Conservation (phyloP, 805 yeast species). For the Kregervanrija fluxuum region DNA sequence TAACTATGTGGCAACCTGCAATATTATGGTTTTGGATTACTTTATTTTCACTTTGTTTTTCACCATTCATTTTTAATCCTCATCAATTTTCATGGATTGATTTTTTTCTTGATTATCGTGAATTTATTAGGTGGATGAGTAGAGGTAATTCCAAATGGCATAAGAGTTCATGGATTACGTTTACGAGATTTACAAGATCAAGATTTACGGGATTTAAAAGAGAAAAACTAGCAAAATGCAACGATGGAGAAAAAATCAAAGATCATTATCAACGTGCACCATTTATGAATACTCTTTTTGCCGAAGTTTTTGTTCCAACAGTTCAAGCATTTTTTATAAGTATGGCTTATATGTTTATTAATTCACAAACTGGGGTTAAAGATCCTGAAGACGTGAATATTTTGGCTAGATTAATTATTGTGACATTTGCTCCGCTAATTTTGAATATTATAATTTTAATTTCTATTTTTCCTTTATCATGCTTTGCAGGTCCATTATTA, state of each 20-base stretch:
- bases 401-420: constrained; percentile 50
- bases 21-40: constrained; percentile 55
- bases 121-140: constrained; percentile 62
- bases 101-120: constrained; percentile 43
- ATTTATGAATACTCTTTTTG: constrained; percentile 65
- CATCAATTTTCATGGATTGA: constrained; percentile 43
- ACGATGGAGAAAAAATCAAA: constrained; percentile 39
- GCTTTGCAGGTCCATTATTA: constrained; percentile 31
- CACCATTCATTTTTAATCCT: constrained; percentile 49
- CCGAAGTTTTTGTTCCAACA: constrained; percentile 73
- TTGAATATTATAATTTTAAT: constrained; percentile 30
- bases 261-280: constrained; percentile 64
- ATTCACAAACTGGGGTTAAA: constrained; percentile 78
- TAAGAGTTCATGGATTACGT: constrained; percentile 73
- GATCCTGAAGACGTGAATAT: constrained; percentile 47
- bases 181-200: constrained; percentile 70
- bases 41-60: constrained; percentile 35
- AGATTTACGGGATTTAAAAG: constrained; percentile 89
- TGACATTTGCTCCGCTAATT: constrained; percentile 43
- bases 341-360: constrained; percentile 71
- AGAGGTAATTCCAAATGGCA: constrained; percentile 69
- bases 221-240: constrained; percentile 61
- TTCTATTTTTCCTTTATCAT: constrained; percentile 29
- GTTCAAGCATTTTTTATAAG: constrained; percentile 62
- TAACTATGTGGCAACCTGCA: constrained; percentile 77